Evolutionary conservation across 225 moss, liverwort and hornwort genomes (phyloP), one percentile per base, ranked within the genome.

Genomic region (Marchantia polymorpha): DNA sequence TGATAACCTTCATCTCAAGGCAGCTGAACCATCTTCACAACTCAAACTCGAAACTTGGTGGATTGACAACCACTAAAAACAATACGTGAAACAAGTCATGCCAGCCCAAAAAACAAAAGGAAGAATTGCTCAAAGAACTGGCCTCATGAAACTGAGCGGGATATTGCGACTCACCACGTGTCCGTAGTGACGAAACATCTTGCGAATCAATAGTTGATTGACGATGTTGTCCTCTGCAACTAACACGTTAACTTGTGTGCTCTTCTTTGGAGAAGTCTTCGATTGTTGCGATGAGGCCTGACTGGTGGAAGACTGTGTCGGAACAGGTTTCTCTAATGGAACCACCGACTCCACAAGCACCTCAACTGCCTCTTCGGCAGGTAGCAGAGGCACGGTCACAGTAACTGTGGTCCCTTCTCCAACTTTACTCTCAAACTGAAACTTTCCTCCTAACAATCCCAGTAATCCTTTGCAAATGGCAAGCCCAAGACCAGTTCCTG

Each of bases 161-260:
- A 56, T 1, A 56, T 12, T 12, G 56, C 56, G 8, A 69, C 76
- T 55, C 61, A 96, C 96, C 80, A 85, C 72, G 65, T 93, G 92
- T 39, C 93, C 93, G n/a, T 93, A 91, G 68, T 97, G 93, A 59
- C 90, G 81, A 64, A 97, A 93, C 66, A 93, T 92, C 75, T 93
- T 97, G 39, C 92, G 85, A 47, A 97, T 94, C 12, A 97, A 79
- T 2, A 94, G 84, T 81, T 97, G 96, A 65, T 97, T 97, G n/a
- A 97, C 94, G 82, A 87, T 87, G 77, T 97, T 97, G 76, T 97
- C 96, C 75, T 97, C 94, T 27, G 94, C 96, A n/a, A 97, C 94
- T 61, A 94, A 80, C 20, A 96, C 94, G 19, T 83, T 90, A 12
- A 96, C 82, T 58, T 75, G 66, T 81, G 88, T 84, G 3, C 80